A percentile compares a stretch with the other conserved stretches of the same genome.
Conservation (phyloP, 2,329 filamentous ascomycete species). For the Lasiodiplodia sp. region DNA sequence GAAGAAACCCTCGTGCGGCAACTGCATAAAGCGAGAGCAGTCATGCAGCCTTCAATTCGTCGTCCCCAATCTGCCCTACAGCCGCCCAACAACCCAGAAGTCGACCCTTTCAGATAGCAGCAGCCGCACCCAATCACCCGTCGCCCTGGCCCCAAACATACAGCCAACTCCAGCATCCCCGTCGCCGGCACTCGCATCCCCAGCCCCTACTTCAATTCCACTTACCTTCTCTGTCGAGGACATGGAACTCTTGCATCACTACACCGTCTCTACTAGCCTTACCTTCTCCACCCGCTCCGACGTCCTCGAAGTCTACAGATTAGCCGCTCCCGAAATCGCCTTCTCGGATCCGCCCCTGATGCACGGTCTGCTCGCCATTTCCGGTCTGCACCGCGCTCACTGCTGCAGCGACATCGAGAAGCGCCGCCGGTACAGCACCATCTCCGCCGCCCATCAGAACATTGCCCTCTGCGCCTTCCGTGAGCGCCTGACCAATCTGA, state of each 20-base stretch:
- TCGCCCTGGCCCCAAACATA: conserved; percentile 10
- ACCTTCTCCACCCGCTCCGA: conserved; percentile 36
- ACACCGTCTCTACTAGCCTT: conserved; percentile 39
- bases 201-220: conserved; percentile 16
- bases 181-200: conserved; percentile 31
- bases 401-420: conserved; percentile 12
- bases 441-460: conserved; percentile 9
- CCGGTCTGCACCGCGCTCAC: conserved; percentile 53
- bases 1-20: conserved; percentile 40
- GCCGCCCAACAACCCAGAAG: neutral
- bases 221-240: conserved; percentile 37
- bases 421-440: conserved; percentile 9
- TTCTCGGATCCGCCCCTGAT: conserved; percentile 55
- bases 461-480: conserved; percentile 26
- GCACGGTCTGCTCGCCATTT: conserved; percentile 52
- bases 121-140: conserved; percentile 16
- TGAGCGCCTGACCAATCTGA: conserved; percentile 23
- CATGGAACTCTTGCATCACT: conserved; percentile 44
- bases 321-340: conserved; percentile 43
- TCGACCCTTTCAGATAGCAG: conserved; percentile 1
- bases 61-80: conserved; percentile 32
- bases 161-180: neutral
- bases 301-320: conserved; percentile 36
- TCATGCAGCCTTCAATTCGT: conserved; percentile 38
- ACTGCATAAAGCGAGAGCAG: conserved; percentile 41